phyloP scores from a whole-genome alignment of 176 grass and related monocot species.

The Phyllostachys edulis region DNA sequence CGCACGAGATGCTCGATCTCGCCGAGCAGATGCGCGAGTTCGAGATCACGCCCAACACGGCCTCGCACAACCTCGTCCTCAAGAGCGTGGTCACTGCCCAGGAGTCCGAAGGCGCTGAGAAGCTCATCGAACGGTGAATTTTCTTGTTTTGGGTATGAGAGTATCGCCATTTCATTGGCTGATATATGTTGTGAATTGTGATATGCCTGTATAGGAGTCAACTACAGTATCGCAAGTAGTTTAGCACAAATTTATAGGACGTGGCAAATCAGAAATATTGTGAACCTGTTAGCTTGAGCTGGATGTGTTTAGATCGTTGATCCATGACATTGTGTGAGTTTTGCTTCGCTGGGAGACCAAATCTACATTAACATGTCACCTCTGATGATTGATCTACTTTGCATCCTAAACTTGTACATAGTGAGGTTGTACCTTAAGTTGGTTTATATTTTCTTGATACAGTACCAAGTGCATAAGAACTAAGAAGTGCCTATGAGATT shows the following conservation, averaged over 20 bases:
- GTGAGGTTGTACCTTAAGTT: background rate
- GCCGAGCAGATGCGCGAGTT: conserved; percentile 84
- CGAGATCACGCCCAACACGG: conserved; percentile 65
- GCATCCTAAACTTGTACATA: background rate
- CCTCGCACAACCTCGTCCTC: conserved; percentile 93
- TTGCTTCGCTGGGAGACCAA: background rate
- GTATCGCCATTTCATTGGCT: conserved; percentile 1
- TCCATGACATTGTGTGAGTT: background rate
- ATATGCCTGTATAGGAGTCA: background rate
- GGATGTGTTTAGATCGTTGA: background rate
- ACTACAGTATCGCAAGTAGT: background rate
- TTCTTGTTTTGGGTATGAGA: background rate
- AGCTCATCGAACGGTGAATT: conserved; percentile 46
- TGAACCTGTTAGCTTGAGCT: background rate
- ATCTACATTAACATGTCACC: background rate
- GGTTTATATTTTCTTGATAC: background rate
- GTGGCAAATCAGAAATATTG: background rate
- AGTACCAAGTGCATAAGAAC: background rate
- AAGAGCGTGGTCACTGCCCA: conserved; percentile 37
- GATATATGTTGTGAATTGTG: background rate
- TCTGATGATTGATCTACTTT: background rate
- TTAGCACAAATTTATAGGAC: background rate
- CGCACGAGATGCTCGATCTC: conserved; percentile 68
- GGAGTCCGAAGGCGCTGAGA: conserved; percentile 34
- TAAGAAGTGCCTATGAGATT: conserved; percentile 11